Evolutionary conservation across 2,329 filamentous ascomycete genomes (phyloP).

Genomic region (Sclerotinia borealis): DNA sequence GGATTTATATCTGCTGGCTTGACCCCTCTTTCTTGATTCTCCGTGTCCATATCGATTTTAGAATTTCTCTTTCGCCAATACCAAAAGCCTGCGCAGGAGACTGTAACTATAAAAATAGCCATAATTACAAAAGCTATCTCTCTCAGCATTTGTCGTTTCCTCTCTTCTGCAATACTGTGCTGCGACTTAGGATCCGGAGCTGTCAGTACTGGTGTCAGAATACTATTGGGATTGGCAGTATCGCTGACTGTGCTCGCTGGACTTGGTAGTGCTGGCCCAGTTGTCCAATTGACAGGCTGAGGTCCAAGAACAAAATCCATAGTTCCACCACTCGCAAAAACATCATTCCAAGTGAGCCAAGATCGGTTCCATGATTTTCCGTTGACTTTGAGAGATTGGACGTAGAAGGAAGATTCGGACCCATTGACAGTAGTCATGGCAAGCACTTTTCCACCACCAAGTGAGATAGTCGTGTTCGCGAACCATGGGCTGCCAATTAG

Average conservation of each 20-base stretch:
- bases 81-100: not conserved
- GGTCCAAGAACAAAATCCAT: slow-evolving; percentile 59
- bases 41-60: not conserved
- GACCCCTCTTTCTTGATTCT: not conserved
- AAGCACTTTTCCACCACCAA: slow-evolving; percentile 50
- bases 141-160: not conserved
- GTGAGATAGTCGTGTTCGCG: slow-evolving; percentile 49
- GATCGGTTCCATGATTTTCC: slow-evolving; percentile 54
- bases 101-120: not conserved
- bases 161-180: not conserved
- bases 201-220: slow-evolving; percentile 5
- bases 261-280: slow-evolving; percentile 54
- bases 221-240: not conserved
- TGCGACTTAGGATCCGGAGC: not conserved
- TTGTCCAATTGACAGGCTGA: slow-evolving; percentile 49
- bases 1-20: not conserved
- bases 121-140: not conserved
- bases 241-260: slow-evolving; percentile 37
- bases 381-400: slow-evolving; percentile 62
- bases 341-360: slow-evolving; percentile 61
- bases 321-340: slow-evolving; percentile 58
- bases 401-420: slow-evolving; percentile 46
- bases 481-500: slow-evolving; percentile 61
- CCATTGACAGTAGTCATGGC: slow-evolving; percentile 45
- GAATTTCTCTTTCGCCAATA: not conserved